phyloP scores from a whole-genome alignment of 768 basidiomycete species.

The Auricularia auricula-judae region DNA sequence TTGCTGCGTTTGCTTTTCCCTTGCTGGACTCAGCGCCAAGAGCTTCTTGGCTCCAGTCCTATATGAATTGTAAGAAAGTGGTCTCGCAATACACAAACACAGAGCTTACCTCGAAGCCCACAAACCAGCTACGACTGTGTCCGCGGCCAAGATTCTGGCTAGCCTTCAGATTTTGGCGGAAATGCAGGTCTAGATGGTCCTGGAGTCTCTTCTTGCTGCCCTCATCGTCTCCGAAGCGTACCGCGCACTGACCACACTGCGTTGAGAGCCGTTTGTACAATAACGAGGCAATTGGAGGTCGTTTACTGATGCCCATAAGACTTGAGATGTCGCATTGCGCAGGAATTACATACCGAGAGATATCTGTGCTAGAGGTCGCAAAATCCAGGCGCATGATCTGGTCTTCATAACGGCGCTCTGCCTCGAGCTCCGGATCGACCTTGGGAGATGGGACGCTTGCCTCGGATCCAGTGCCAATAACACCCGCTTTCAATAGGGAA shows the following conservation, averaged over 20 bases:
- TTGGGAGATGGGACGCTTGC: constrained; percentile 19
- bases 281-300: constrained; percentile 49
- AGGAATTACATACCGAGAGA: constrained; percentile 45
- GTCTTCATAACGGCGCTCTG: constrained; percentile 46
- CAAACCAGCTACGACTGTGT: constrained; percentile 84
- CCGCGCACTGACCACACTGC: constrained; percentile 90
- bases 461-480: constrained; percentile 36
- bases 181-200: constrained; percentile 93
- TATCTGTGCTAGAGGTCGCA: constrained; percentile 54
- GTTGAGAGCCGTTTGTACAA: constrained; percentile 64
- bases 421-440: constrained; percentile 35
- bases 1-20: constrained; percentile 59
- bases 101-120: constrained; percentile 60
- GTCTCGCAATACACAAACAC: constrained; percentile 1
- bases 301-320: constrained; percentile 30
- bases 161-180: constrained; percentile 80
- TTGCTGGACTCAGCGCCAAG: constrained; percentile 37
- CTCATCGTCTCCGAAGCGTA: constrained; percentile 67
- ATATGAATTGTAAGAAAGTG: constrained; percentile 8
- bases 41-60: constrained; percentile 86
- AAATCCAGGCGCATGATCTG: constrained; percentile 49
- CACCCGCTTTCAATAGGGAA: constrained; percentile 69
- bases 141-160: constrained; percentile 71
- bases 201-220: constrained; percentile 69
- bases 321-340: constrained; percentile 1